A percentile compares a stretch with the other conserved stretches of the same genome.
Evolutionary conservation across 768 basidiomycete species (phyloP).

Genomic region (Pulveroboletus sp.): DNA sequence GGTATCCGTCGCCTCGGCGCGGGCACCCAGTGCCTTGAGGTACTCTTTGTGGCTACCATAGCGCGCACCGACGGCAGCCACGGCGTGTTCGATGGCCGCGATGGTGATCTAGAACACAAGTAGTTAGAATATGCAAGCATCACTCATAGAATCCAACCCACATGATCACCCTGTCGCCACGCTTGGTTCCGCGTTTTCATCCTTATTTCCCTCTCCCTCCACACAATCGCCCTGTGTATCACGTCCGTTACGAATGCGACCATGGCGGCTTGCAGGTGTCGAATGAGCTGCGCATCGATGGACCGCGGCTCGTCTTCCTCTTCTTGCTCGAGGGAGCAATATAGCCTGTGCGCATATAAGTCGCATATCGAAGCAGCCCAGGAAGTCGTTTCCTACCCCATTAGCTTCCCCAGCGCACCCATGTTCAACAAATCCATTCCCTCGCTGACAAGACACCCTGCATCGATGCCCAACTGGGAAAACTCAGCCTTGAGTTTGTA

Average conservation of each 20-base stretch:
- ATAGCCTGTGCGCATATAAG: conserved; percentile 23
- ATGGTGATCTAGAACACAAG: conserved; percentile 37
- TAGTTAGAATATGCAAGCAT: neutral
- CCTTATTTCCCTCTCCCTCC: conserved; percentile 56
- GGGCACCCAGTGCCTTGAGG: conserved; percentile 33
- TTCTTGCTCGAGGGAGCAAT: conserved; percentile 25
- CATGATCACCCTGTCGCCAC: conserved; percentile 51
- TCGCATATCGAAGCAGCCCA: conserved; percentile 14
- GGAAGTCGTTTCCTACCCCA: conserved; percentile 37
- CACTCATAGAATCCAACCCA: conserved; percentile 14
- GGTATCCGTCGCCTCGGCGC: conserved; percentile 16
- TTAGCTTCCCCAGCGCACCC: conserved; percentile 34
- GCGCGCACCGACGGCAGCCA: conserved; percentile 45
- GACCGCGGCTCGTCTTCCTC: conserved; percentile 20
- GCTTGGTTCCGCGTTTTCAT: conserved; percentile 59
- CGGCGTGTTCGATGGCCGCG: conserved; percentile 46
- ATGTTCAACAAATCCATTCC: conserved; percentile 45
- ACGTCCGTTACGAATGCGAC: conserved; percentile 51
- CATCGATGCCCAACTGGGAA: conserved; percentile 43
- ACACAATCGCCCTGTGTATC: conserved; percentile 49
- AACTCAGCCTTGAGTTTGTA: conserved; percentile 46
- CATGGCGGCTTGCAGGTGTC: conserved; percentile 42
- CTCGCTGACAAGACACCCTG: conserved; percentile 36
- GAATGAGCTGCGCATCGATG: conserved; percentile 51
- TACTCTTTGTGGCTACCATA: conserved; percentile 38